Evolutionary conservation across 2,329 filamentous ascomycete genomes (phyloP), one percentile per base, ranked within the genome.

Genomic region (Zasmidium angulare): DNA sequence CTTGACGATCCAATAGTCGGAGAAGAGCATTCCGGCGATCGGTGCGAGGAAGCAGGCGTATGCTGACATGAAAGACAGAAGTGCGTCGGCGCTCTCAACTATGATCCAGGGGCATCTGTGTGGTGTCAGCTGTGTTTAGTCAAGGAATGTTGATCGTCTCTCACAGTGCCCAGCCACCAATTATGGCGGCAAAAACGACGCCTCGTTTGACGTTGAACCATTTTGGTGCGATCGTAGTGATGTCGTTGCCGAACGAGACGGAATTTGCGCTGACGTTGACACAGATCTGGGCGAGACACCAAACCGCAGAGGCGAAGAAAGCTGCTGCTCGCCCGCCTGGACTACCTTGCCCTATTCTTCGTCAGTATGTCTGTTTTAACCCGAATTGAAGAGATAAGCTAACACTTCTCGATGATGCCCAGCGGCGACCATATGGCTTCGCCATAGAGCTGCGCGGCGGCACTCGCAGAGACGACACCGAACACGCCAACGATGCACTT

Each of bases 41-140:
- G 86, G 85, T 0, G 83, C 86, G 0, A 89, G 75, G 71, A 89
- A 89, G 40, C 88, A 78, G 1, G 82, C 81, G 72, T 87, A 87
- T 0, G 85, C 86, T 52, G 46, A 49, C 55, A 56, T 63, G 61
- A 68, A 68, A 12, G 50, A 60, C 36, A 87, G 73, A 65, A 88
- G 84, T 0, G 81, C 84, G 1, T 73, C 70, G 1, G 85, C 86
- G 0, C 82, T 85, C 26, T 72, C 78, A 23, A 88, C 75, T 57
- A 88, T 87, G 74, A 86, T 86, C 85, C 85, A 88, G 1, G 85
- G 85, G 0, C 86, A 84, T 17, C 36, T 43, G 14, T 43, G n/a
- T 7, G 7, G 9, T 17, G 14, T 43, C 36, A 43, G 36, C 36
- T 43, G n/a, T 7, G 26, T 11, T 29, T 11, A 6, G 4, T 29